Evolutionary conservation across 768 basidiomycete species (phyloP), one percentile per base, ranked within the genome.

Genomic region (Galerina marginata): DNA sequence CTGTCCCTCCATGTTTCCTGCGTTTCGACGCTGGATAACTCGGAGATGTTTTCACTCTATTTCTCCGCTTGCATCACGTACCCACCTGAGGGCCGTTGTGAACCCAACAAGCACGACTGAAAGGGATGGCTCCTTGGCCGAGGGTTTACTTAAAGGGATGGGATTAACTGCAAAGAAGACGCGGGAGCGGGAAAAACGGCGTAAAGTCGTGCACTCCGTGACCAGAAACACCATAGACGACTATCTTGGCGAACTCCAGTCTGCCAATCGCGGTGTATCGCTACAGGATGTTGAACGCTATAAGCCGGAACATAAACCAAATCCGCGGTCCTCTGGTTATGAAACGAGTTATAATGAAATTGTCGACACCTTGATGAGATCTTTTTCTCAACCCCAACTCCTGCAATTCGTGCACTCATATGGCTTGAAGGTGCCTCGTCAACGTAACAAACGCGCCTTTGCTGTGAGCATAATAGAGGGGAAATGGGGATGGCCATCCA

Each of bases 401-500:
- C 82, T 79, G 38, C 67, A 75, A 38, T 87, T 91, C 64, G 65
- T 84, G 10, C 71, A 76, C 56, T 65, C 83, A 43, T 87, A 86
- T 65, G 77, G 76, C 16, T 67, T 87, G 26, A 69, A 74, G 6
- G 64, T 60, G 23, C 73, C 73, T 43, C 67, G 62, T 4, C 73
- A 67, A 45, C 69, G 71, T 50, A 77, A 70, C 5, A 85, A 83
- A 65, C 66, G 71, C 58, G 67, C 76, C 39, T 75, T 72, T 64
- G 83, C 81, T 42, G 76, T 77, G 46, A 74, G 78, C 49, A 85
- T 92, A 61, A 80, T 92, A 26, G 86, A 90, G 69, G 74, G 81
- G 59, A 75, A 79, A 57, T 93, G 91, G 91, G 77, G 76, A 26
- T 92, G 89, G 89, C 85, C 87, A 6, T 83, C 87, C 26, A 68